These are phyloP conservation scores for Blastobotrys aristatus DNA, from an alignment of 1,139 yeast species.

Conservation along the genomic window DNA sequence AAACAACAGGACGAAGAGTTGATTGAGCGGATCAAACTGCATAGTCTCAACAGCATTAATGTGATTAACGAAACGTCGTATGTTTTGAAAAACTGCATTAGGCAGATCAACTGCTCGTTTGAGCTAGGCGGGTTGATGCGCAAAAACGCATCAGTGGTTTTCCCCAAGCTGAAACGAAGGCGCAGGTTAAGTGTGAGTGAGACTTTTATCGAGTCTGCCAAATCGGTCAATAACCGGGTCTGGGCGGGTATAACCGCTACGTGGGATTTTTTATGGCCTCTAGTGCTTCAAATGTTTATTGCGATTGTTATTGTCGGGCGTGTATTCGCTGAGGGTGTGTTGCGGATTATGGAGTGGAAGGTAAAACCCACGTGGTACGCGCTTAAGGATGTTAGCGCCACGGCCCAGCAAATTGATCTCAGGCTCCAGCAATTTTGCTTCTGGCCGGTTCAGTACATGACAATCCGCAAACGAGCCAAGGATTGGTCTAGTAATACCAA, in stretches of 20 bases:
- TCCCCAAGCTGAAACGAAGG: constrained; percentile 27
- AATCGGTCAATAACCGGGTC: constrained; percentile 23
- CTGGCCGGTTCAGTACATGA: constrained; percentile 75
- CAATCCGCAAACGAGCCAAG: constrained; percentile 39
- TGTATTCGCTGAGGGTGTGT: constrained; percentile 34
- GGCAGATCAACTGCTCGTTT: constrained; percentile 33
- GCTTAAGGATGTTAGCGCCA: constrained; percentile 50
- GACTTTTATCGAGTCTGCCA: constrained; percentile 27
- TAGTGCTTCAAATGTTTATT: constrained; percentile 16
- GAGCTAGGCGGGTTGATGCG: constrained; percentile 32
- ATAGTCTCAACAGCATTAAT: constrained; percentile 11
- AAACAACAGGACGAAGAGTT: constrained; percentile 19
- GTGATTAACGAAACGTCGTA: constrained; percentile 7
- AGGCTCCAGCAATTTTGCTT: constrained; percentile 72
- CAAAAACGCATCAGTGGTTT: constrained; percentile 28
- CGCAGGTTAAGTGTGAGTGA: constrained; percentile 26
- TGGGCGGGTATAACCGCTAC: constrained; percentile 14
- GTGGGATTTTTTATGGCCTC: constrained; percentile 15
- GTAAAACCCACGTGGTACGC: constrained; percentile 28
- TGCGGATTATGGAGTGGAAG: constrained; percentile 38
- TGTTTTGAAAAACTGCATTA: constrained; percentile 26
- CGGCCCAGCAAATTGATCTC: constrained; percentile 73
- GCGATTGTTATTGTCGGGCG: constrained; percentile 24
- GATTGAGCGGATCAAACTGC: constrained; percentile 21
- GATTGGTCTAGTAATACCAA: constrained; percentile 36